Evolutionary conservation across 1,139 yeast species (phyloP), one percentile per base, ranked within the genome.

Genomic region (Yamadazyma diddensiae): DNA sequence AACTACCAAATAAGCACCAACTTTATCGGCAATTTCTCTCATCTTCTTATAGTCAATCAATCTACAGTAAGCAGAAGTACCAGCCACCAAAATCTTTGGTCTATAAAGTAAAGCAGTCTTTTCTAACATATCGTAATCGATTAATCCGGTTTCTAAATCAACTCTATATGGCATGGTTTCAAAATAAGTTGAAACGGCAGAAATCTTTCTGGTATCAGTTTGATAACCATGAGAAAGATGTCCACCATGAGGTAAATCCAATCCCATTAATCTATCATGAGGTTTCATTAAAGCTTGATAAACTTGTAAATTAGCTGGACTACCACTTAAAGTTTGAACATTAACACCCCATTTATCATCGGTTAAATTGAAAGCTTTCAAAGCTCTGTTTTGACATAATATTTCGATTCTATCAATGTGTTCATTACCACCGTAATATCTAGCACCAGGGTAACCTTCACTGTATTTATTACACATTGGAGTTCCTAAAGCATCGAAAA

Each of bases 131-230:
- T 92, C 97, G 65, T 87, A 92, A 67, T 92, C 97, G 55, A 92
- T 90, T 53, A 88, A 68, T 41, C 97, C 97, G 43, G 97, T 92
- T 45, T 75, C 78, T 60, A 84, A 82, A 59, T 92, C 77, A 41
- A 92, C 90, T 57, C 97, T 81, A 75, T 92, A 92, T 34, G 98
- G 98, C 96, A 92, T 88, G 45, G 97, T 90, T 69, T 90, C 95
- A 60, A 92, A 92, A 66, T 92, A 92, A 46, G 94, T 90, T 39
- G 97, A 87, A 45, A 92, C 94, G 48, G 90, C 94, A 48, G 96
- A 86, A 60, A 92, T 92, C 72, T 88, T 90, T 72, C 94, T 85
- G 53, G 86, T 71, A 53, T 87, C 94, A 40, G 97, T 92, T 65
- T 92, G 97, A 71, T 92, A 92, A 56, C 98, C 98, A 65, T 92